Conservation (phyloP, 2,329 filamentous ascomycete genomes). For the Dothideomycetidae sp. region DNA sequence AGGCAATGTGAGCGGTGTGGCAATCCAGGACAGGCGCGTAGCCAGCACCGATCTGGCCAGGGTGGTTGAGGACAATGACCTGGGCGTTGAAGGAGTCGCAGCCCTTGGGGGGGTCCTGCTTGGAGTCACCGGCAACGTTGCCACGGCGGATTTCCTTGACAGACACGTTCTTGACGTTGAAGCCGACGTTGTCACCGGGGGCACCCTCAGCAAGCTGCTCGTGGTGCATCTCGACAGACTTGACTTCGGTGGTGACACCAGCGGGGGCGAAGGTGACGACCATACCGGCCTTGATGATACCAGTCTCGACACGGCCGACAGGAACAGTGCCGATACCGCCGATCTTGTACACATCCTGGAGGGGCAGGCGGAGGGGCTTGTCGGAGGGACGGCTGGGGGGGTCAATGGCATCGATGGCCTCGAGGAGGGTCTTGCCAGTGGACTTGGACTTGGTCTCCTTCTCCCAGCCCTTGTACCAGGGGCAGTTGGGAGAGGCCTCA, state of each 20-base stretch:
- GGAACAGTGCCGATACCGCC: constrained; percentile 99
- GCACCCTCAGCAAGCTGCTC: constrained; percentile 91
- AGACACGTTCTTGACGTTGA: constrained; percentile 99
- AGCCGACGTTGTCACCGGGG: constrained; percentile 99
- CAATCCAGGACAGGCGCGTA: constrained; percentile 99
- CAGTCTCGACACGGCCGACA: constrained; percentile 99
- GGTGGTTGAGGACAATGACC: constrained; percentile 99
- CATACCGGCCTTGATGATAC: constrained; percentile 78
- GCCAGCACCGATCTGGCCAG: constrained; percentile 96
- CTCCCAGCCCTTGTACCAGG: constrained; percentile 99
- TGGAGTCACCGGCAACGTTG: constrained; percentile 99
- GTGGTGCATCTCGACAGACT: constrained; percentile 99
- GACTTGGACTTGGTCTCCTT: constrained; percentile 91
- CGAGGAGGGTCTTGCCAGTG: constrained; percentile 93
- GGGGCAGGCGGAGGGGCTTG: constrained; percentile 99
- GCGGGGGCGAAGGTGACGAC: constrained; percentile 97
- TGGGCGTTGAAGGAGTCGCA: constrained; percentile 95
- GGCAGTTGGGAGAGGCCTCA: constrained; percentile 72
- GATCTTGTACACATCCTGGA: constrained; percentile 99
- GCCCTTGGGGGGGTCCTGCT: constrained; percentile 91
- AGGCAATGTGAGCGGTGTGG: constrained; percentile 99
- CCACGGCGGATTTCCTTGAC: constrained; percentile 99
- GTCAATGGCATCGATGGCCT: constrained; percentile 96
- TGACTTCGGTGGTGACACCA: constrained; percentile 99
- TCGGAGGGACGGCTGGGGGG: constrained; percentile 82